Base-by-base conservation (phyloP, 108 stramenopile species). In the Cyclotella kingstonii region DNA sequence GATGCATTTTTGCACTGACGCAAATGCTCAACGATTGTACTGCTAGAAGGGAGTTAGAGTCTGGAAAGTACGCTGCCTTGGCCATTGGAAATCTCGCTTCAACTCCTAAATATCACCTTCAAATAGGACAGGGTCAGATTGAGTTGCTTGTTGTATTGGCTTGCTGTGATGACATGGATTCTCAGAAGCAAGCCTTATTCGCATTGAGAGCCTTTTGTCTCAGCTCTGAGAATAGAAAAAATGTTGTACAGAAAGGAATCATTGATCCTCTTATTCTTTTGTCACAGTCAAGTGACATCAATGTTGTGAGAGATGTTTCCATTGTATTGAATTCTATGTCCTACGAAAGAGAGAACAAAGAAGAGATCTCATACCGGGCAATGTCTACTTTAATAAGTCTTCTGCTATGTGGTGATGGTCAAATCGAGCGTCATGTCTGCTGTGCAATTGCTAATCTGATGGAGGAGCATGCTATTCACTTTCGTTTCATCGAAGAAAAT, bases 231-330 rank as follows among this genome's bases (percentile, higher is more conserved):
- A 85, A 82, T 29, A 68, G 90, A 12, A 29, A 66, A 15, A 66
- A 60, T 25, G 81, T 84, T 2, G 67, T 91, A 5, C 54, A 84
- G 26, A 83, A 87, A 38, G 92, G 92, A 40, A 73, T 90, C 11
- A 58, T 94, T 42, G 88, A 94, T 33, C 87, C 92, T 0, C 58
- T 94, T 22, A 84, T 91, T 21, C 66, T 94, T 4, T 82, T 94
- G 84, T 83, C 85, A 1, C 61, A 82, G 45, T 83, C 87, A 2
- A 68, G 81, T 26, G 81, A 91, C n/a, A 67, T 78, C 43, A 66
- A 69, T 15, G 53, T 88, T 19, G 76, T 84, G 29, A 57, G 82
- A 22, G 90, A 90, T 52, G 85, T 91, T 4, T 78, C 89, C 12
- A 70, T 84, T 11, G 80, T 85, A 5, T 44, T 94, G 27, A 91